Evolutionary conservation across 139 green algal species (phyloP).

Genomic region (Coelastrella sp.): DNA sequence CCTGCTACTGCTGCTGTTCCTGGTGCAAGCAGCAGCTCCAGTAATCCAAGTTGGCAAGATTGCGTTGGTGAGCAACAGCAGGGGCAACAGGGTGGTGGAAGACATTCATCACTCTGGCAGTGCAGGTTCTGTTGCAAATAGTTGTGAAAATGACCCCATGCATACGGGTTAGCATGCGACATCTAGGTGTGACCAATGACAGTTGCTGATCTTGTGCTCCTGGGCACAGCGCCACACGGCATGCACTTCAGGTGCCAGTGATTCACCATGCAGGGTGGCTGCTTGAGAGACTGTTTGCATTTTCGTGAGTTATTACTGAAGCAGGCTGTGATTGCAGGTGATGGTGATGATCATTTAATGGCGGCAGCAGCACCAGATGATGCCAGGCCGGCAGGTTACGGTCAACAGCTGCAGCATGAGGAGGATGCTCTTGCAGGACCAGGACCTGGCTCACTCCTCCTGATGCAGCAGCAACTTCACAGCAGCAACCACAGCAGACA

Average conservation of each 20-base stretch:
- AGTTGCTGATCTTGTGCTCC: no score
- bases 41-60: neutral
- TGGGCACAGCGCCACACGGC: no score
- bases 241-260: no score
- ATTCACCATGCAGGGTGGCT: no score
- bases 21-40: neutral
- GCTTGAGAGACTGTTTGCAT: no score
- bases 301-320: no score
- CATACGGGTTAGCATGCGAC: no score
- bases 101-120: no score
- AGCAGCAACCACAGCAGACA: slow-evolving; percentile 7
- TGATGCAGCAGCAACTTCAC: neutral
- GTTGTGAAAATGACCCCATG: no score
- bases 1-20: neutral
- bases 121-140: no score
- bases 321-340: neutral
- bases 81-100: no score
- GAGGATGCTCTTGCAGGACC: neutral
- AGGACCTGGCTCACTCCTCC: neutral
- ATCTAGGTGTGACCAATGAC: no score
- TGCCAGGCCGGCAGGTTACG: slow-evolving; percentile 37
- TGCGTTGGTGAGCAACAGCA: neutral
- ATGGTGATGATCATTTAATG: slow-evolving; percentile 22
- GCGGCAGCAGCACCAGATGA: slow-evolving; percentile 46
- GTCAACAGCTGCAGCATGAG: slow-evolving; percentile 25